Evolutionary conservation across 2,329 filamentous ascomycete genomes (phyloP), one percentile per base, ranked within the genome.

Genomic region (Lachnellula suecica): DNA sequence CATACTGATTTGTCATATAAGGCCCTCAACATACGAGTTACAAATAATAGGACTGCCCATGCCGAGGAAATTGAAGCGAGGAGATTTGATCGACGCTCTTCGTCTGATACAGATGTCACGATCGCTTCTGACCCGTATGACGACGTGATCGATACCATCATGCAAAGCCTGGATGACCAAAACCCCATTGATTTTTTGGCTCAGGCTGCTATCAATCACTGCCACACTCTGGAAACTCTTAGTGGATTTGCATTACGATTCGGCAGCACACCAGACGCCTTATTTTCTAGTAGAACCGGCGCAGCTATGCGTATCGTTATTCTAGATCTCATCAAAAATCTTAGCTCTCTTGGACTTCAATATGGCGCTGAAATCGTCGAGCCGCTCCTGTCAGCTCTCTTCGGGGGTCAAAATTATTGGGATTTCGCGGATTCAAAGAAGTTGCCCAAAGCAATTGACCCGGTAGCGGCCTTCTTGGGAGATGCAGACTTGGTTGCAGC

Each of bases 11-110:
- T n/a, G n/a, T n/a, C n/a, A n/a, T n/a, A n/a, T n/a, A n/a, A n/a
- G 63, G 78, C 81, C 23, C 83, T 94, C 72, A 51, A 52, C 13
- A 34, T 60, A n/a, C 68, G 73, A 49, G 52, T 60, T n/a, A 74
- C 77, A 83, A 42, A 82, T 81, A 35, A 84, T 88, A 65, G 64
- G 35, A 47, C 35, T 34, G 44, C 10, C 10, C 56, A 20, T 20
- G 17, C 34, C 35, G 52, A 57, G 15, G 55, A 54, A 22, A 59
- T 20, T 66, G 73, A 56, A n/a, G 44, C 31, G 72, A 76, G 22
- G 9, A 44, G 53, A 56, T 71, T 46, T 69, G 51, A 58, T 19
- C 49, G 44, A 31, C 20, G 42, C 38, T 37, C 47, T 22, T 56
- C 54, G 10, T 22, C 34, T 40, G 54, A 56, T 31, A 35, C 46